These are phyloP conservation scores for Citrus sinensis DNA, from an alignment of 345 rosid species.

Conservation along the genomic window DNA sequence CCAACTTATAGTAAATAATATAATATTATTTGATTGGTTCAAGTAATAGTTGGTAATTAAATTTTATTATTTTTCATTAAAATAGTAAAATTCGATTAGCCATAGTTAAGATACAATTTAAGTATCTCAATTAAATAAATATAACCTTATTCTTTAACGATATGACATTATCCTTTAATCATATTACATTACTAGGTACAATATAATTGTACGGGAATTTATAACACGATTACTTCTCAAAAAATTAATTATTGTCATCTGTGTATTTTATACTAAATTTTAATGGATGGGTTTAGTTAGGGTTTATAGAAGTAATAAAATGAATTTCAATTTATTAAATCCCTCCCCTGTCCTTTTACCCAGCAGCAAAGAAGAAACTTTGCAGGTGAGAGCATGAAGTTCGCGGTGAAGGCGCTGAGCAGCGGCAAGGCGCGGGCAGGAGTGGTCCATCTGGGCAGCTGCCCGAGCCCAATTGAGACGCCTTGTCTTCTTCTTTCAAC, in stretches of 20 bases:
- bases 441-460: conserved; percentile 37
- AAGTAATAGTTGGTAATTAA: too few species aligned
- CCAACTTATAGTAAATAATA: fast-evolving
- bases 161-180: too few species aligned
- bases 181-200: too few species aligned
- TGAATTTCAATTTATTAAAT: background rate
- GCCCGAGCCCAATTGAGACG: conserved; percentile 46
- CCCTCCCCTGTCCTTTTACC: too few species aligned
- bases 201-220: too few species aligned
- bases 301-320: background rate
- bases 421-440: conserved; percentile 52
- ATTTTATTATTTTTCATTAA: too few species aligned
- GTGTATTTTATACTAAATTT: background rate
- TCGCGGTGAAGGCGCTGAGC: conserved; percentile 48
- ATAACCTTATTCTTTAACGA: too few species aligned
- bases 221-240: too few species aligned
- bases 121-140: too few species aligned
- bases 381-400: conserved; percentile 36
- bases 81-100: fast-evolving
- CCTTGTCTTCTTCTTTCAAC: conserved; percentile 71
- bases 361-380: background rate
- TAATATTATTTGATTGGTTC: too few species aligned
- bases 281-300: too few species aligned
- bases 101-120: too few species aligned
- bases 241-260: background rate